A percentile compares a stretch with the other conserved stretches of the same genome.
phyloP scores from a whole-genome alignment of 805 yeast genomes.

The Yarrowia keelungensis region DNA sequence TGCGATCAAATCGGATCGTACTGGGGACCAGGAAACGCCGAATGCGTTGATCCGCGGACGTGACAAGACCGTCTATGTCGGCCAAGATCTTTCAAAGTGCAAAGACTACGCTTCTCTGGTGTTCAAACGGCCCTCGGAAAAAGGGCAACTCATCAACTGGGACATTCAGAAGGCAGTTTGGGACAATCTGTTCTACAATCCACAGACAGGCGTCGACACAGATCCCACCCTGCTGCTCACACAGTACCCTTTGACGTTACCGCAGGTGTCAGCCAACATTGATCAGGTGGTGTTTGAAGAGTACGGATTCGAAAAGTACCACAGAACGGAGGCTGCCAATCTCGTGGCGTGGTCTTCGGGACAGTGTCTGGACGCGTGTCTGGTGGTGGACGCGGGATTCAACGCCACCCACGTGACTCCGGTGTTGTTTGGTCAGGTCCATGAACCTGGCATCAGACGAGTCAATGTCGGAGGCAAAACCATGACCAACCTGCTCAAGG shows the following conservation, averaged over 20 bases:
- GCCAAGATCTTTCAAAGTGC: constrained; percentile 68
- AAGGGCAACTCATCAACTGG: constrained; percentile 91
- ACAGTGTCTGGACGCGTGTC: constrained; percentile 58
- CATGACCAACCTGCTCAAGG: constrained; percentile 81
- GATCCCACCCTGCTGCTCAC: constrained; percentile 71
- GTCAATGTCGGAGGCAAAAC: constrained; percentile 88
- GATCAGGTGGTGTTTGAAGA: constrained; percentile 96
- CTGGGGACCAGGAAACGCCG: constrained; percentile 54
- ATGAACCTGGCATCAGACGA: constrained; percentile 77
- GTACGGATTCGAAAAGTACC: constrained; percentile 76
- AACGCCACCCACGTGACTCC: constrained; percentile 89
- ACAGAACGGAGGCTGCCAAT: constrained; percentile 61
- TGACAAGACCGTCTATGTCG: constrained; percentile 75
- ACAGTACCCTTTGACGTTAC: constrained; percentile 82
- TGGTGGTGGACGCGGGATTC: constrained; percentile 89
- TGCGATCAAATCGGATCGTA: constrained; percentile 70
- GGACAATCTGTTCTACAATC: constrained; percentile 72
- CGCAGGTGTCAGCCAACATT: constrained; percentile 79
- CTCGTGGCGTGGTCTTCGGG: constrained; percentile 62
- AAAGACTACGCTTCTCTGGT: constrained; percentile 76
- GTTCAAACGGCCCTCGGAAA: constrained; percentile 82
- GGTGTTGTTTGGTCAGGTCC: constrained; percentile 75
- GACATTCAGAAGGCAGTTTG: constrained; percentile 86
- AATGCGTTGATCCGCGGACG: constrained; percentile 78
- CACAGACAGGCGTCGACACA: constrained; percentile 50